Evolutionary conservation across 176 grass and related monocot species (phyloP), one percentile per base, ranked within the genome.

Genomic region (Microstegium vimineum): DNA sequence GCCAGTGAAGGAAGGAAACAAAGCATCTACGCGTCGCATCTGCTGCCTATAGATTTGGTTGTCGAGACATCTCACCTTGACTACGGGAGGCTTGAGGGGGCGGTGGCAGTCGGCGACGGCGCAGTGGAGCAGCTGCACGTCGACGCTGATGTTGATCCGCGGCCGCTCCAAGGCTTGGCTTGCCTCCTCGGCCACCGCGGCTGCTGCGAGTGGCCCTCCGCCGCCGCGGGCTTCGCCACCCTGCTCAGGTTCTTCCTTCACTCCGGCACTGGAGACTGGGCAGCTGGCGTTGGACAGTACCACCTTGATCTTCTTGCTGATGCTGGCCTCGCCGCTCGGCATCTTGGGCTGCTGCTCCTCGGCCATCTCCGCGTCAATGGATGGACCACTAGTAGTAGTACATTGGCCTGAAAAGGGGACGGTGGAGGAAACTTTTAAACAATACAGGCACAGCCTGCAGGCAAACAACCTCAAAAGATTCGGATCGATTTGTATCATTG

Each of bases 21-120:
- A 54, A n/a, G 18, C 6, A 20, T 36, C 2, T 36, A 36, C 4
- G 35, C 35, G 6, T 36, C n/a, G n/a, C n/a, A n/a, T 8, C 17
- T 52, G 49, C 18, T 22, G 1, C 49, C 49, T 2, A 54, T 2
- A 54, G 51, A 54, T 54, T 54, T 60, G 56, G 56, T 60, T 1
- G n/a, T 25, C 9, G 71, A 1, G 12, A 28, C 12, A 11, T 63
- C 25, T 78, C 25, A 78, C 75, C 75, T 45, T 78, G 75, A 45
- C 30, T 4, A 46, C 18, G 59, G 59, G 75, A 12, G 75, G 75
- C 75, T 45, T 45, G 75, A 78, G 75, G 75, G 23, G 59, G 38
- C 57, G 30, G 25, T 32, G 2, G 75, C 75, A 78, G 0, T 42
- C 75, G 37, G 57, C 59, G 37, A 63, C 75, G 37, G 60, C 75